phyloP scores from a whole-genome alignment of 192 early-diverging fungal species.

The Martensiomyces pterosporus region DNA sequence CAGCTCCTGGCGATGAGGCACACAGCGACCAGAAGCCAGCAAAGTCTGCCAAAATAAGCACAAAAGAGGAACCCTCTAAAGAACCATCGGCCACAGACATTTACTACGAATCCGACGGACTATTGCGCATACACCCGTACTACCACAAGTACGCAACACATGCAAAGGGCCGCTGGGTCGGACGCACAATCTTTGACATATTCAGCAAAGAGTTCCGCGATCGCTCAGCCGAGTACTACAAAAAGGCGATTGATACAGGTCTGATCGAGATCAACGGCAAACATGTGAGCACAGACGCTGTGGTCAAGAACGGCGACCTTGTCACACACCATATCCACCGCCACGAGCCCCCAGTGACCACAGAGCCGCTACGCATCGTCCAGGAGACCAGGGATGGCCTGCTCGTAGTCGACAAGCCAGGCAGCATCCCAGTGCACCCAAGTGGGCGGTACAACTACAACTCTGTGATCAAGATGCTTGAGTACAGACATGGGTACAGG shows the following conservation, averaged over 20 bases:
- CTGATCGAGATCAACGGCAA: conserved; percentile 78
- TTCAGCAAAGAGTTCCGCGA: conserved; percentile 89
- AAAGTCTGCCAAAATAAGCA: too few species aligned
- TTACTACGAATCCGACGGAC: conserved; percentile 24
- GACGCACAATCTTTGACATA: conserved; percentile 69
- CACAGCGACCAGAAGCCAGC: too few species aligned
- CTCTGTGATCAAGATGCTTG: conserved; percentile 66
- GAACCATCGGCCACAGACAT: conserved; percentile 13
- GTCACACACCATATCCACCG: conserved; percentile 84
- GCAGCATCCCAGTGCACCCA: conserved; percentile 77
- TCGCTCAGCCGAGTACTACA: conserved; percentile 73
- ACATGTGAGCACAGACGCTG: conserved; percentile 52
- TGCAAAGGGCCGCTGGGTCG: conserved; percentile 89
- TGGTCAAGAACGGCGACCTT: conserved; percentile 73
- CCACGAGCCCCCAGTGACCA: conserved; percentile 90
- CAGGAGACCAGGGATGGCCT: conserved; percentile 55
- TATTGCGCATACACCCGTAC: conserved; percentile 72
- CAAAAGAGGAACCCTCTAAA: too few species aligned
- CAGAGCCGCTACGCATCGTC: conserved; percentile 61
- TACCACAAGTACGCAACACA: conserved; percentile 73
- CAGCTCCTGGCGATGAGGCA: too few species aligned
- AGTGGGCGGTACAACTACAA: conserved; percentile 89
- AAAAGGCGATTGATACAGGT: conserved; percentile 72
- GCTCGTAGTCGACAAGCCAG: conserved; percentile 89
- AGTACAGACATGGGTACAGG: conserved; percentile 56